A percentile compares a stretch with the other conserved stretches of the same genome.
phyloP scores from a whole-genome alignment of 2,329 filamentous ascomycete genomes.

The Colletotrichum gloeosporioides region DNA sequence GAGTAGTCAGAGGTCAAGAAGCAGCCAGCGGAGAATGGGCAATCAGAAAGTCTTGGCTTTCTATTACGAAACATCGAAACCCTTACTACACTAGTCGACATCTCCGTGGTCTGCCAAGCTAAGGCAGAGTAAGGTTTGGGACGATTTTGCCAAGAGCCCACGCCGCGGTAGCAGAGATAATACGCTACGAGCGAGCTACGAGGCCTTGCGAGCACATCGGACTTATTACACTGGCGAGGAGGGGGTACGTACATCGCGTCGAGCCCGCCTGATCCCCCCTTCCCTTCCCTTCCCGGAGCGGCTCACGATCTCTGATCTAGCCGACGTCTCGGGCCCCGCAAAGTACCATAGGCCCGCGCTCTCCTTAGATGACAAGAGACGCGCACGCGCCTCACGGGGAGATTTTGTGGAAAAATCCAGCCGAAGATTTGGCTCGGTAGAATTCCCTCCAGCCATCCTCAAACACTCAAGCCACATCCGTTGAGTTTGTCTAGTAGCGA shows the following conservation, averaged over 20 bases:
- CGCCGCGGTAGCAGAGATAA: background rate
- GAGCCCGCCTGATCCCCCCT: background rate
- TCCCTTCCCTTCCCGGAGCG: background rate
- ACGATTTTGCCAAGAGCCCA: background rate
- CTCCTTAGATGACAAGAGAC: background rate
- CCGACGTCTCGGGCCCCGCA: constrained; percentile 16
- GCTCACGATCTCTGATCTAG: constrained; percentile 22
- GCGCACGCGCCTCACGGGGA: background rate
- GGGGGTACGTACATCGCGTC: background rate
- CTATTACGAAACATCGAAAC: constrained; percentile 14
- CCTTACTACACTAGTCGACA: constrained; percentile 15
- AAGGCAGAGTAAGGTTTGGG: background rate
- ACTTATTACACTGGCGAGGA: background rate
- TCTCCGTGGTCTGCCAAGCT: constrained; percentile 6
- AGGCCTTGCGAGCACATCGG: background rate
- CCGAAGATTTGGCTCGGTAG: background rate
- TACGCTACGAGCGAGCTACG: background rate
- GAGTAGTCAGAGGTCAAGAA: background rate
- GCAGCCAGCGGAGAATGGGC: background rate
- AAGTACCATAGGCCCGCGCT: background rate
- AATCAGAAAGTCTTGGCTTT: constrained; percentile 11
- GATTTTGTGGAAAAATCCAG: background rate
- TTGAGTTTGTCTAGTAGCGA: background rate
- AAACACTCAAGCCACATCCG: background rate
- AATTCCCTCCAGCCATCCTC: background rate